Evolutionary conservation across 2,329 filamentous ascomycete genomes (phyloP), one percentile per base, ranked within the genome.

Genomic region (Stagonosporopsis cucurbitacearum): DNA sequence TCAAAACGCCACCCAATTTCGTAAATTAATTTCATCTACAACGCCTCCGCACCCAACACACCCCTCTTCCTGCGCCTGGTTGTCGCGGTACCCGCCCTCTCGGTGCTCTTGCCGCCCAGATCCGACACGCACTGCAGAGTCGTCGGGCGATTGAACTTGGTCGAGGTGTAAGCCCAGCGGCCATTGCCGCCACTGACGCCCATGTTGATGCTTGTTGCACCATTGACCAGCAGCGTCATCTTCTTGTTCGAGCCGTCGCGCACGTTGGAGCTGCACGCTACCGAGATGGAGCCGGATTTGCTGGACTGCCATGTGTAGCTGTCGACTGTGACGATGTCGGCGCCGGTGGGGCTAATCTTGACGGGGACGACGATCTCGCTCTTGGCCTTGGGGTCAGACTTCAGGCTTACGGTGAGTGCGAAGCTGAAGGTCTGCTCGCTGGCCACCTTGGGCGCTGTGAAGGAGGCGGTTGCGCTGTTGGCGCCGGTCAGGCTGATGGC

Each of bases 191-290:
- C 51, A 22, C 55, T 64, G 23, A 57, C 48, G 39, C 65, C 66
- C 60, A 74, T 68, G 2, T 59, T 41, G 2, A 69, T 46, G 6
- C 55, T 64, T 2, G 60, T 65, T 4, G 28, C 63, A 0, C 66
- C 65, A 32, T 66, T 72, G 7, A 75, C 49, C 41, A 67, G 54
- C n/a, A 77, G 45, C 1, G 57, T 63, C 64, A 76, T 65, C 19
- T 45, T 64, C 45, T 67, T 69, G 48, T 66, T 68, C 17, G 66
- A 64, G 15, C 69, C 68, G 28, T 74, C 73, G 8, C 68, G 60
- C 11, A 76, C 69, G 43, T 75, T 76, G 15, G 72, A 73, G 26
- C 66, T 68, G 35, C 73, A 75, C 1, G 64, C 63, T 33, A 75
- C 71, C 7, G 56, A 49, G 19, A 75, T 65, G 11, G 68, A 69